phyloP scores from a whole-genome alignment of 257 asterid genomes.

The Phtheirospermum japonicum region DNA sequence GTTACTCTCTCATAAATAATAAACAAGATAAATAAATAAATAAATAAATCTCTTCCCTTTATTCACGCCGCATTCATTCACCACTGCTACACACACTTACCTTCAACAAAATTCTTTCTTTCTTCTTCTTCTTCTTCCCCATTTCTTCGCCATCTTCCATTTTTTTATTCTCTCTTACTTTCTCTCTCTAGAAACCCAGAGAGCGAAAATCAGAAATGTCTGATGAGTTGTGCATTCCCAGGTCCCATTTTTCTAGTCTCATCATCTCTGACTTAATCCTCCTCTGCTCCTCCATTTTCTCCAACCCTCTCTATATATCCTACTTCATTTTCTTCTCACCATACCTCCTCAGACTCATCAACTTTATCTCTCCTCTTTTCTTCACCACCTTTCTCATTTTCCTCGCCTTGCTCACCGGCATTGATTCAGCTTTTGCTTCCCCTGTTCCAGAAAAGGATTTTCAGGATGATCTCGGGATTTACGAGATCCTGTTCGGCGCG shows the following conservation, averaged over 20 bases:
- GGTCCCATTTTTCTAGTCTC: constrained; percentile 31
- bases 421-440: background rate
- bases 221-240: constrained; percentile 32
- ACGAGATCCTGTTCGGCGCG: background rate
- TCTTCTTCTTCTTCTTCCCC: constrained; percentile 35
- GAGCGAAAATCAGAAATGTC: constrained; percentile 38
- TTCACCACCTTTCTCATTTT: constrained; percentile 55
- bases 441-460: background rate
- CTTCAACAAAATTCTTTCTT: constrained; percentile 30
- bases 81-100: constrained; percentile 23
- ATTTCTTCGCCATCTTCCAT: constrained; percentile 31
- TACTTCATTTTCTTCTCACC: constrained; percentile 68
- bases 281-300: constrained; percentile 41
- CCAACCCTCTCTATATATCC: constrained; percentile 62
- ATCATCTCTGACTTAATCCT: constrained; percentile 37
- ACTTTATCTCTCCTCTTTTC: constrained; percentile 75
- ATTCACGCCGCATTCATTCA: constrained; percentile 72
- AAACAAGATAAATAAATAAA: constrained; percentile 1
- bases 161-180: constrained; percentile 27
- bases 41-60: constrained; percentile 37
- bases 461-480: constrained; percentile 5
- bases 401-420: constrained; percentile 28
- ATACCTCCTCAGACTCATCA: constrained; percentile 47
- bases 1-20: background rate
- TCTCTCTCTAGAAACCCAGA: constrained; percentile 4